Conservation (phyloP, 176 grass and related monocot genomes). For the Tuctoria greenei region DNA sequence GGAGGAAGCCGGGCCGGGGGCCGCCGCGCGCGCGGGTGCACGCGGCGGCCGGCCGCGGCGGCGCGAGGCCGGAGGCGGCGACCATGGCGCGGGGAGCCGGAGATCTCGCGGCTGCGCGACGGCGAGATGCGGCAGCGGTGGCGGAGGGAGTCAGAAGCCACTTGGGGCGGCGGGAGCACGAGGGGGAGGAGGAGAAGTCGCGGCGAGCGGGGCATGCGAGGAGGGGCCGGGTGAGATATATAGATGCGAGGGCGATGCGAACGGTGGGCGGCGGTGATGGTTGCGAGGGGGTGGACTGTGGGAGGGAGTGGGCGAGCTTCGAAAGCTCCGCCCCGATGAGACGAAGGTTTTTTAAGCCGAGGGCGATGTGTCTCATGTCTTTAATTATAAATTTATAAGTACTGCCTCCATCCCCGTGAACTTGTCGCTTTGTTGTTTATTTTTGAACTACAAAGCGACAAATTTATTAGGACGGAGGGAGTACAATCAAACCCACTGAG, state of each 20-base stretch:
- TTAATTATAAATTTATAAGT: too few relatives aligned
- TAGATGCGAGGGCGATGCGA: slow-evolving; percentile 52
- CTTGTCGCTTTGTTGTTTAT: too few relatives aligned
- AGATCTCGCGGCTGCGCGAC: slow-evolving; percentile 35
- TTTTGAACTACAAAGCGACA: too few relatives aligned
- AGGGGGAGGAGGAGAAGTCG: not conserved
- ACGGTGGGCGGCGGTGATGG: slow-evolving; percentile 59
- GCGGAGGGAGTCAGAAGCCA: not conserved
- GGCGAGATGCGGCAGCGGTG: not conserved
- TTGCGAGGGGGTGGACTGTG: slow-evolving; percentile 34
- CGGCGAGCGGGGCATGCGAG: slow-evolving; percentile 18
- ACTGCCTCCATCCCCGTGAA: too few relatives aligned
- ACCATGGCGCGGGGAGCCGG: slow-evolving; percentile 47
- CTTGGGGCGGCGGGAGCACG: not conserved
- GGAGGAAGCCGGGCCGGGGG: slow-evolving; percentile 20
- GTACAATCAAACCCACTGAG: too few relatives aligned
- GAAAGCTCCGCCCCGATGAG: slow-evolving; percentile 48
- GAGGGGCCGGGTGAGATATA: slow-evolving; percentile 27
- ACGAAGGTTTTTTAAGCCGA: slow-evolving; percentile 6
- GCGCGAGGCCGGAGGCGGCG: slow-evolving; percentile 49
- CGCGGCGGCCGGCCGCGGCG: slow-evolving; percentile 16
- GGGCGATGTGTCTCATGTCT: slow-evolving; percentile 26
- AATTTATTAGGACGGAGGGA: too few relatives aligned
- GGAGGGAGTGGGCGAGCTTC: slow-evolving; percentile 36
- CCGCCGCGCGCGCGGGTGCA: not conserved